Evolutionary conservation across 2,329 filamentous ascomycete genomes (phyloP).

Genomic region (Aspergillus caelatus): DNA sequence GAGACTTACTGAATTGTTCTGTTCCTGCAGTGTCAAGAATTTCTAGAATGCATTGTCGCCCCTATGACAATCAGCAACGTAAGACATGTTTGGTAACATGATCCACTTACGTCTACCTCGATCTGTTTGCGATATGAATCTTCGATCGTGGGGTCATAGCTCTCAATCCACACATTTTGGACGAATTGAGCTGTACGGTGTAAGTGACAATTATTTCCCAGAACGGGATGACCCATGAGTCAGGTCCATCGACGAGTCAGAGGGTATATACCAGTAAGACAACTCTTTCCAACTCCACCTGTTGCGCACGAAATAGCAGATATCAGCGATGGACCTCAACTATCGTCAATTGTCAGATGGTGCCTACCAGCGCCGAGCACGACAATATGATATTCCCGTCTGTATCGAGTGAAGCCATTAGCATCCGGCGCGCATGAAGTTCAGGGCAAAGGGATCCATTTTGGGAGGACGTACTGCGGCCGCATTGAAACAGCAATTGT

Average conservation of each 20-base stretch:
- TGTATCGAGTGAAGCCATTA: conserved; percentile 36
- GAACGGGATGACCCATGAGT: conserved; percentile 19
- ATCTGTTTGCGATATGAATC: conserved; percentile 87
- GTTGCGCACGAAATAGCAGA: conserved; percentile 25
- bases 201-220: conserved; percentile 11
- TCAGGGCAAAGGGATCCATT: neutral
- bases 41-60: conserved; percentile 84
- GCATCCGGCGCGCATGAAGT: conserved; percentile 14
- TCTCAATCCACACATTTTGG: conserved; percentile 92
- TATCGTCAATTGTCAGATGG: conserved; percentile 6
- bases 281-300: conserved; percentile 92
- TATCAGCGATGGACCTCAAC: conserved; percentile 18
- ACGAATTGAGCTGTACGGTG: conserved; percentile 77
- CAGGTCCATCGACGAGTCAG: conserved; percentile 7
- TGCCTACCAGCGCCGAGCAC: conserved; percentile 73
- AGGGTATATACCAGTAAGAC: conserved; percentile 72
- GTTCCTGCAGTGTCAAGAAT: conserved; percentile 91
- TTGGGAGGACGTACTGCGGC: conserved; percentile 37
- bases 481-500: conserved; percentile 32
- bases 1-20: conserved; percentile 83
- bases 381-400: conserved; percentile 80
- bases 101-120: conserved; percentile 77
- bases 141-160: conserved; percentile 85
- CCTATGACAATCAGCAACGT: conserved; percentile 56
- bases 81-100: neutral